Evolutionary conservation across 78 protist genomes (phyloP), one percentile per base, ranked within the genome.

Genomic region (Cyanophora paradoxa): DNA sequence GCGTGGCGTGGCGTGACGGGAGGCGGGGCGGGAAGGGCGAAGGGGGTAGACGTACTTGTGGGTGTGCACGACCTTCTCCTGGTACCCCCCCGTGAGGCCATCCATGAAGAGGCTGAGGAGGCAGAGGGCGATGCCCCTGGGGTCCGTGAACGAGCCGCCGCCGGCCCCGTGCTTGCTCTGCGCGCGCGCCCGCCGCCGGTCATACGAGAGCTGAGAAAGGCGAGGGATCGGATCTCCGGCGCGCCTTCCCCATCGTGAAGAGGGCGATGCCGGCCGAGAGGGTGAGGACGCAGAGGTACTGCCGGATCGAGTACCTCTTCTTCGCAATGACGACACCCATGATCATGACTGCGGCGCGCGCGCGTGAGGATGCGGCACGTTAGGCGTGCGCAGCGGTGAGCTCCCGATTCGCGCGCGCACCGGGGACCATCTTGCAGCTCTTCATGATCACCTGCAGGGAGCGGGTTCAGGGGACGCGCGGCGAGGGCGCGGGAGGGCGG

Each of bases 401-500:
- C 16, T 17, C 64, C 4, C 16, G 10, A 54, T 24, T 13, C 61
- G 10, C 61, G 61, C 61, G 11, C 16, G 31, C 31, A 24, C 31
- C 86, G 24, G 86, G 75, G 7, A 82, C 17, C 37, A 64, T 19
- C 56, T 82, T 82, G 64, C 81, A 82, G 24, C 74, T 24, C 76
- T 82, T 82, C 7, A 74, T 46, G 26, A 82, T 26, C 28, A 75
- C 86, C 46, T 74, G 81, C n/a, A n/a, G n/a, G n/a, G n/a, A n/a
- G n/a, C n/a, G n/a, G n/a, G n/a, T n/a, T n/a, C n/a, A n/a, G n/a
- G n/a, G n/a, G n/a, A n/a, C n/a, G n/a, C n/a, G n/a, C n/a, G n/a
- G n/a, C n/a, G n/a, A n/a, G n/a, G n/a, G n/a, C n/a, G n/a, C n/a
- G n/a, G n/a, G n/a, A n/a, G n/a, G n/a, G n/a, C n/a, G n/a, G n/a